A percentile compares a stretch with the other conserved stretches of the same genome.
phyloP scores from a whole-genome alignment of 106 monocot genomes.

The Dendrobium officinale region DNA sequence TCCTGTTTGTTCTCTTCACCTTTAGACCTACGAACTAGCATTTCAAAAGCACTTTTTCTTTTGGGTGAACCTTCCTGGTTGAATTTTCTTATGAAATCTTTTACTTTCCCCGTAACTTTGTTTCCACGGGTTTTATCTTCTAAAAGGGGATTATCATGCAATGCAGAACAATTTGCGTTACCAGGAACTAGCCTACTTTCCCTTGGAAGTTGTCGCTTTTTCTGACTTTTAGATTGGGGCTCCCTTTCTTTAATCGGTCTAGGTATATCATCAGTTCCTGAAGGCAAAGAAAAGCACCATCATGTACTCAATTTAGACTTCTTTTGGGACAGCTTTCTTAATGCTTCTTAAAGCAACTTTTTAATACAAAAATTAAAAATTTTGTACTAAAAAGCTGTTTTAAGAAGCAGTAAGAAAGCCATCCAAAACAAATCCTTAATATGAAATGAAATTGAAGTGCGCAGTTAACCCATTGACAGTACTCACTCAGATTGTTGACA shows the following conservation, averaged over 20 bases:
- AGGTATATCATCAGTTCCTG: conserved; percentile 25
- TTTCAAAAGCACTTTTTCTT: conserved; percentile 20
- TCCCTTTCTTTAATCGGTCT: conserved; percentile 21
- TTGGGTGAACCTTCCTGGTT: conserved; percentile 43
- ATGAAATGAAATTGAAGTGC: neutral
- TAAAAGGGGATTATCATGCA: conserved; percentile 10
- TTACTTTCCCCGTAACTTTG: conserved; percentile 70
- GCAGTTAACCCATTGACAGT: neutral
- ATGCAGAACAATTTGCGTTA: conserved; percentile 3
- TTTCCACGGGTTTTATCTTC: conserved; percentile 35
- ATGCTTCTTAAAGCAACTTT: no score
- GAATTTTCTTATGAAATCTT: conserved; percentile 85
- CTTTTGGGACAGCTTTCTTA: no score
- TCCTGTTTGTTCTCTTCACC: conserved; percentile 21
- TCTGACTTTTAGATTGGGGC: conserved; percentile 6
- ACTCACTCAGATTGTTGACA: conserved; percentile 30
- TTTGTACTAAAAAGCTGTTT: no score
- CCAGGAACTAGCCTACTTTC: conserved; percentile 5
- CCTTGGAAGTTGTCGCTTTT: conserved; percentile 7
- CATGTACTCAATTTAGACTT: neutral
- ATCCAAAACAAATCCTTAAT: neutral
- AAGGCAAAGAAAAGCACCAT: conserved; percentile 5
- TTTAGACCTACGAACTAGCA: conserved; percentile 20
- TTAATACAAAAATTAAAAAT: no score
- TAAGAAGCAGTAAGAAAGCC: no score